These are phyloP conservation scores for Lavandula angustifolia DNA, from an alignment of 257 asterid genomes.

Conservation along the genomic window DNA sequence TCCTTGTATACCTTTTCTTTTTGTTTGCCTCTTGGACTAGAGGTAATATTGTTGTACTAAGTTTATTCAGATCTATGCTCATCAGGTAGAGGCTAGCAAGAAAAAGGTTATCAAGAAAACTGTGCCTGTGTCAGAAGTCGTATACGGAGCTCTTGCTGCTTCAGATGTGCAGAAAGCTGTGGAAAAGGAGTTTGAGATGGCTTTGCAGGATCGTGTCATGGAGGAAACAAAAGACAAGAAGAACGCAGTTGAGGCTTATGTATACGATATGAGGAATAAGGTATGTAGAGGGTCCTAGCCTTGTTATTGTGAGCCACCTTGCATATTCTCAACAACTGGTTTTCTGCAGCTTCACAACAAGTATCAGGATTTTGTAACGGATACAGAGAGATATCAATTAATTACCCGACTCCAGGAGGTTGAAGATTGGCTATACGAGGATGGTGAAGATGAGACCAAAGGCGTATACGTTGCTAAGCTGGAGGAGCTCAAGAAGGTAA, in stretches of 20 bases:
- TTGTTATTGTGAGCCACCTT: neutral
- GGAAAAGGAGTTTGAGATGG: slow-evolving; percentile 97
- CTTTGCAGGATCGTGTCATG: slow-evolving; percentile 96
- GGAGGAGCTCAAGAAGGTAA: slow-evolving; percentile 75
- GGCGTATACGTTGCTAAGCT: slow-evolving; percentile 75
- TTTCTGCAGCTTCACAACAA: slow-evolving; percentile 69
- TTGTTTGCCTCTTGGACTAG: neutral
- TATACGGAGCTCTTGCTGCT: slow-evolving; percentile 71
- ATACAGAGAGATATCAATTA: slow-evolving; percentile 71
- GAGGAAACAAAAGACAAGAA: slow-evolving; percentile 97
- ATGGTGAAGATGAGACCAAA: slow-evolving; percentile 94
- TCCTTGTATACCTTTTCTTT: neutral
- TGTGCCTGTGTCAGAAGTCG: slow-evolving; percentile 70
- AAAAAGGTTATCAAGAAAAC: slow-evolving; percentile 78
- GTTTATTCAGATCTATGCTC: slow-evolving; percentile 12
- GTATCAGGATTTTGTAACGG: slow-evolving; percentile 66
- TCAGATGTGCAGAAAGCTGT: slow-evolving; percentile 81
- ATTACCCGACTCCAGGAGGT: slow-evolving; percentile 77
- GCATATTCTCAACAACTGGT: neutral
- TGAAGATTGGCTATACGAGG: slow-evolving; percentile 97
- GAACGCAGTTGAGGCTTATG: slow-evolving; percentile 96
- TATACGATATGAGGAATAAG: slow-evolving; percentile 91
- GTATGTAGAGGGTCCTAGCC: slow-evolving; percentile 35
- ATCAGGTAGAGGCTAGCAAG: slow-evolving; percentile 73
- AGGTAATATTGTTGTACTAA: neutral